Evolutionary conservation across 768 basidiomycete species (phyloP).

Genomic region (Tricholoma sp.): DNA sequence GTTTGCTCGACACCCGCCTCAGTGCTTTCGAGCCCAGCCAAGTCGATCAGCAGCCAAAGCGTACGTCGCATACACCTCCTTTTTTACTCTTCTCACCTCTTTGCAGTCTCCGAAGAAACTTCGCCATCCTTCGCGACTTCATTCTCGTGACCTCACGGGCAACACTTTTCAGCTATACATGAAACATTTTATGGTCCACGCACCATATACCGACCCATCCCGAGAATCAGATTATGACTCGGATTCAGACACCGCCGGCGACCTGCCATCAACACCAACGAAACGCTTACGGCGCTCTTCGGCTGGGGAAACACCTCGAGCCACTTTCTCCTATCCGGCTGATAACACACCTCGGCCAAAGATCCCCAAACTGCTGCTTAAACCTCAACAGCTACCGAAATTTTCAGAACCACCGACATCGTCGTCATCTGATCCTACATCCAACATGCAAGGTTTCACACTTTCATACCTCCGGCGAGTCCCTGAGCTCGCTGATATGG

Average conservation of each 20-base stretch:
- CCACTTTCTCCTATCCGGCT: constrained; percentile 3
- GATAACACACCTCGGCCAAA: constrained; percentile 22
- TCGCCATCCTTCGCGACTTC: constrained; percentile 70
- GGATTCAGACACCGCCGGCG: constrained; percentile 3
- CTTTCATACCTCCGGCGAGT: constrained; percentile 74
- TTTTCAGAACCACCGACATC: not conserved
- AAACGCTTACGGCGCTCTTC: constrained; percentile 2
- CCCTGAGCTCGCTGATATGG: constrained; percentile 63
- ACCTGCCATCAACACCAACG: constrained; percentile 6
- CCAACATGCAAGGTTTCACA: constrained; percentile 47
- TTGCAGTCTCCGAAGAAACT: constrained; percentile 40
- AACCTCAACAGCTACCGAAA: not conserved
- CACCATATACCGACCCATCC: constrained; percentile 16
- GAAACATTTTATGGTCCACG: constrained; percentile 75
- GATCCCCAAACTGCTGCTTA: constrained; percentile 7
- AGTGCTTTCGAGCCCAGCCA: constrained; percentile 24
- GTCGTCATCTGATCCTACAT: not conserved
- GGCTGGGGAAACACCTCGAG: constrained; percentile 21
- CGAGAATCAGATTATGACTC: constrained; percentile 11
- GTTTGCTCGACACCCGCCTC: constrained; percentile 12
- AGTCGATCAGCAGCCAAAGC: constrained; percentile 9
- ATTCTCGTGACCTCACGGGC: constrained; percentile 59
- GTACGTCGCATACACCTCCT: not conserved
- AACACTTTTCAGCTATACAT: constrained; percentile 73
- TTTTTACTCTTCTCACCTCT: not conserved